Conservation (phyloP, 441 rosid genomes). For the Sinapis alba region DNA sequence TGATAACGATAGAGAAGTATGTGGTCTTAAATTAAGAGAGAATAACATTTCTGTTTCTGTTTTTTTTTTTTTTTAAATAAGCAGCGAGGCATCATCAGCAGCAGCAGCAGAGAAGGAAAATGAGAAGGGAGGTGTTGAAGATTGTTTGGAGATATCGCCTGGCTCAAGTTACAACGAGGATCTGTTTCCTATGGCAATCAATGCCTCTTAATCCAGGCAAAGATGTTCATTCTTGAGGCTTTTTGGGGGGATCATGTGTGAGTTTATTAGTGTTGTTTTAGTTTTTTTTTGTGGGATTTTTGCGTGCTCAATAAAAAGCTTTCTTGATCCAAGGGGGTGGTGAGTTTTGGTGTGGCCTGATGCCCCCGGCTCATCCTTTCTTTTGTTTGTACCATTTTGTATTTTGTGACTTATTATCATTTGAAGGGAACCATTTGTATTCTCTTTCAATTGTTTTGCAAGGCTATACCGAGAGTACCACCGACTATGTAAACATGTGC, state of each 20-base stretch:
- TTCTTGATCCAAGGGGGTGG: neutral
- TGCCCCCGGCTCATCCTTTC: conserved; percentile 39
- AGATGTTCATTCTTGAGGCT: conserved; percentile 31
- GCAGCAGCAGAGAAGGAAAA: conserved; percentile 44
- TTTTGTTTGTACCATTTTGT: neutral
- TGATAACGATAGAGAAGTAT: neutral
- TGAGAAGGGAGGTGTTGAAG: conserved; percentile 22
- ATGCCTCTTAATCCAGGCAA: conserved; percentile 31
- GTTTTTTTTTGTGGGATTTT: neutral
- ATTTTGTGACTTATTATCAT: neutral
- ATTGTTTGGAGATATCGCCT: conserved; percentile 36
- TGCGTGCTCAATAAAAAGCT: conserved; percentile 17
- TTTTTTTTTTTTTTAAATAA: neutral
- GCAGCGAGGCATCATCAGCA: conserved; percentile 38
- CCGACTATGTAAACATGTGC: neutral
- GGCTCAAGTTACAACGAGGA: conserved; percentile 51
- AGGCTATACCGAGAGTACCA: neutral
- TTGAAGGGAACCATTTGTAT: neutral
- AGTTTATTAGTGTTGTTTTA: conserved; percentile 13
- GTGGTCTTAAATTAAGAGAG: neutral
- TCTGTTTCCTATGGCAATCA: conserved; percentile 46
- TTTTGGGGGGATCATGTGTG: neutral
- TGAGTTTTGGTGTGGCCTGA: conserved; percentile 40
- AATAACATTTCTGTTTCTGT: neutral
- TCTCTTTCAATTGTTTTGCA: neutral